Base-by-base conservation (phyloP, 371 early-diverging fungal species). In the Mucor piriformis region DNA sequence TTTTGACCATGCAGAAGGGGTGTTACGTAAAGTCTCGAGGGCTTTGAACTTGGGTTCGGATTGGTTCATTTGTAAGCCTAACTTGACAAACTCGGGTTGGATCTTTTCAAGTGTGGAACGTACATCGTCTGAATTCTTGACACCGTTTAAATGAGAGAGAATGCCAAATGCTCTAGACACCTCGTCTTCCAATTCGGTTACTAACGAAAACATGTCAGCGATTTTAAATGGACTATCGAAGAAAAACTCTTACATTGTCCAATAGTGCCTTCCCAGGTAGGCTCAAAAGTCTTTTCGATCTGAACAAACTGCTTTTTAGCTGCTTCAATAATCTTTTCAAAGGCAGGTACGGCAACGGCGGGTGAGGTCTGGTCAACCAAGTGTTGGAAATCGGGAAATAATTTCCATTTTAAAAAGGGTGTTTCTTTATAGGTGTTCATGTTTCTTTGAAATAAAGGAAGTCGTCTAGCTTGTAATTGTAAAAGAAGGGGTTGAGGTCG, bases 211-310 rank as follows among this genome's bases (percentile, higher is more conserved):
- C 21, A 29, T 35, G 43, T 57, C 15, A 8, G 32, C n/a, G 32
- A 23, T 25, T 49, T 11, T 35, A 12, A n/a, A 49, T 16, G 10
- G 8, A 33, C 6, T 6, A 11, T 6, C 5, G 11, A 33, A 33
- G 11, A 33, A 33, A 3, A 15, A 18, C 3, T 15, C 73, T 61
- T 76, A 81, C 84, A 74, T 64, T 72, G 61, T 16, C 84, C 84
- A 69, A 87, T 80, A 1, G 86, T 80, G 16, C 86, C 84, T 33
- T 83, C 85, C 78, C 80, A 88, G 0, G 83, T 84, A 1, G 88
- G 86, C n/a, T 72, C 66, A 54, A 88, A 82, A 6, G 67, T 57
- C 21, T 70, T 70, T 35, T 84, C 84, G 10, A 84, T 64, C 29
- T 76, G 64, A 27, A 63, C 38, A 57, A 88, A 88, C 32, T 76